Conservation (phyloP, 176 grass and related monocot species). For the Carex pumila region DNA sequence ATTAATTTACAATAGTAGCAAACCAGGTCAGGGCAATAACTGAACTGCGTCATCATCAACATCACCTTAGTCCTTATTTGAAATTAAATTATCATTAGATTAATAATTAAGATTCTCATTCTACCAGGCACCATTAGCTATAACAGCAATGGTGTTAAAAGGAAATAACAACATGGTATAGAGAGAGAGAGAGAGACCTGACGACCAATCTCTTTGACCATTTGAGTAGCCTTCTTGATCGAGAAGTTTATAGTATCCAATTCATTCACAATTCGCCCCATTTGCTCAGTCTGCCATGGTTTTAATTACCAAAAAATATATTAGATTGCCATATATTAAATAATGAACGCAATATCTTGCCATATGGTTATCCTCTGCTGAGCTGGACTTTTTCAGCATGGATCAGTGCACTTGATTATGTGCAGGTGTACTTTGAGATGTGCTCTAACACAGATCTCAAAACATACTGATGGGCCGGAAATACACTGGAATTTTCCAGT, state of each 20-base stretch:
- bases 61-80: neutral
- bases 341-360: neutral
- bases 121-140: neutral
- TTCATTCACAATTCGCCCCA: conserved; percentile 55
- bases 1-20: neutral
- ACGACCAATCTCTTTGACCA: conserved; percentile 55
- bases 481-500: no score
- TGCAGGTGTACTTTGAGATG: no score
- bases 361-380: neutral
- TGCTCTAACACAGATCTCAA: no score
- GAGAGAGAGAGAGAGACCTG: conserved; percentile 27
- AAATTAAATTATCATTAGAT: neutral
- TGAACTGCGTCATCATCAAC: neutral
- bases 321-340: neutral
- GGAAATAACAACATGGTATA: neutral
- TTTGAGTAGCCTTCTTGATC: conserved; percentile 51
- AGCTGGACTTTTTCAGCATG: no score
- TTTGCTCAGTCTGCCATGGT: conserved; percentile 44
- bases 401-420: no score
- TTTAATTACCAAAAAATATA: neutral
- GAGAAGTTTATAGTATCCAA: conserved; percentile 47
- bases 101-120: neutral
- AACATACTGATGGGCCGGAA: no score
- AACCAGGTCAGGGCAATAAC: neutral
- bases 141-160: neutral